Percentiles rank a stretch among this genome's conserved stretches.
phyloP scores from a whole-genome alignment of 495 filamentous ascomycete species.

The Penicillium flavigenum region DNA sequence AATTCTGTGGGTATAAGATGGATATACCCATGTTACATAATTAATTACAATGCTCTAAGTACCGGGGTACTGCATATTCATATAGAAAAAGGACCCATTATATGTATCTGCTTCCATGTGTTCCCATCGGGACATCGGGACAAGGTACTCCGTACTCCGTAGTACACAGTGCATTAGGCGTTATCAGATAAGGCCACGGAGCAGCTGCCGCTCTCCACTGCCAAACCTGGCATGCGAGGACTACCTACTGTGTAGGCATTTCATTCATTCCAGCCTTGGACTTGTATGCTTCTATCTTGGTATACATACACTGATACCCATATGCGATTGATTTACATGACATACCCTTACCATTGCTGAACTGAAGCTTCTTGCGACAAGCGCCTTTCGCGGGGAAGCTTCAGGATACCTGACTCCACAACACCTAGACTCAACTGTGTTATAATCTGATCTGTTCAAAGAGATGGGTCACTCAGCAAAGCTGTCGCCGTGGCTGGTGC shows the following conservation, averaged over 20 bases:
- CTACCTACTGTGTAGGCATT: background rate
- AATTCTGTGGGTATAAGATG: background rate
- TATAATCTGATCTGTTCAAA: background rate
- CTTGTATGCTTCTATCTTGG: background rate
- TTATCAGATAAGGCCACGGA: constrained; percentile 38
- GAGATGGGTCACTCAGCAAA: constrained; percentile 33
- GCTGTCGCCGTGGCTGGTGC: constrained; percentile 30
- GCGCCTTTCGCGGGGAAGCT: constrained; percentile 7
- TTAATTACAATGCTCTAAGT: background rate
- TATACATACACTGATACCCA: background rate
- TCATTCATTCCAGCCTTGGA: background rate
- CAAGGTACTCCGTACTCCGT: too few species aligned
- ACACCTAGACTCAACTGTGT: background rate
- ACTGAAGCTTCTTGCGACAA: constrained; percentile 10
- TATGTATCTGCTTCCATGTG: background rate
- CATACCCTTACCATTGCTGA: background rate
- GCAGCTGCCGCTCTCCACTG: constrained; percentile 19
- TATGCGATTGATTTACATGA: background rate
- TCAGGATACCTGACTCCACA: background rate
- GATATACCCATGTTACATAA: too few species aligned
- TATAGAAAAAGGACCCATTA: background rate
- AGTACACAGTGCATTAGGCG: background rate
- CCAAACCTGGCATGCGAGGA: background rate
- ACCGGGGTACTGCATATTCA: background rate
- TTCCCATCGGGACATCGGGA: background rate